phyloP scores from a whole-genome alignment of 306 rosid genomes.

The Castanea mollissima region DNA sequence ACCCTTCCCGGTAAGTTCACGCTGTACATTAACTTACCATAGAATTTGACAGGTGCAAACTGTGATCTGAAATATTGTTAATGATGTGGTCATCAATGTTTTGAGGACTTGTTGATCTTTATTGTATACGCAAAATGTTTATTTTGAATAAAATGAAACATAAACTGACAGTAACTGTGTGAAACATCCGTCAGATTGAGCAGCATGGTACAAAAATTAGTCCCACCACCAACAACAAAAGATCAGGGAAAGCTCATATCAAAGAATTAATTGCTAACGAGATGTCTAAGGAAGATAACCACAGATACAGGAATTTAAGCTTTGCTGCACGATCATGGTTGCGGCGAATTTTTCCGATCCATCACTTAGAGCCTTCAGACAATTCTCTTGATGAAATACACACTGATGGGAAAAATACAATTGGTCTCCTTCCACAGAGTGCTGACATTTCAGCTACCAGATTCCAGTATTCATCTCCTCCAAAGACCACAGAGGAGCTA shows the following conservation, averaged over 20 bases:
- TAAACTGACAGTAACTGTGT: constrained; percentile 15
- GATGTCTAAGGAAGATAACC: constrained; percentile 28
- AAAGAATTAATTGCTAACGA: constrained; percentile 22
- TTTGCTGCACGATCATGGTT: constrained; percentile 28
- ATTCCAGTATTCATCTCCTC: not conserved
- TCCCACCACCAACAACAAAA: constrained; percentile 18
- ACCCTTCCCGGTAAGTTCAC: constrained; percentile 42
- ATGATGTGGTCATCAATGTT: no score
- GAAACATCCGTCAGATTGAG: constrained; percentile 31
- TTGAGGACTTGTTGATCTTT: no score
- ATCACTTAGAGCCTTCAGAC: constrained; percentile 34
- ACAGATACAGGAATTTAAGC: constrained; percentile 30
- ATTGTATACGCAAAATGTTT: no score
- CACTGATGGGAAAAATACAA: not conserved
- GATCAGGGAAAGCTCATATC: constrained; percentile 20
- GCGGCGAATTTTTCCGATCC: constrained; percentile 17
- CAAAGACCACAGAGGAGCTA: not conserved
- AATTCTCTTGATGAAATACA: constrained; percentile 5
- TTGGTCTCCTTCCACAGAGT: not conserved
- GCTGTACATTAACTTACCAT: not conserved
- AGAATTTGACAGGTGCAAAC: not conserved
- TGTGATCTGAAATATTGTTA: not conserved
- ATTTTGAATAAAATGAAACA: not conserved
- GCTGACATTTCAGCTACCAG: not conserved
- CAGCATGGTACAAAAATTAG: constrained; percentile 25